phyloP scores from a whole-genome alignment of 257 asterid species.

The Gynochthodes officinalis region DNA sequence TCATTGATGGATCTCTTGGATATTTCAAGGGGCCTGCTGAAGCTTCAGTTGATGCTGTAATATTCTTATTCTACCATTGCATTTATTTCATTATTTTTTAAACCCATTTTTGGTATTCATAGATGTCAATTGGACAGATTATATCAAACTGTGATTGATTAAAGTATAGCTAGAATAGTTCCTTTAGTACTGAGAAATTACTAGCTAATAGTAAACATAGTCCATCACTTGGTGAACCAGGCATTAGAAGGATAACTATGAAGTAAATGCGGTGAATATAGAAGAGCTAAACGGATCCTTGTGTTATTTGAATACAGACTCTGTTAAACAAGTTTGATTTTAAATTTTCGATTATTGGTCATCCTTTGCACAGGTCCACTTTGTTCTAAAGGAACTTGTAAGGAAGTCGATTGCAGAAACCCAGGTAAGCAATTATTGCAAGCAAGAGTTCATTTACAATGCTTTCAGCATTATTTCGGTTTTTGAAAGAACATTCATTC shows the following conservation, averaged over 20 bases:
- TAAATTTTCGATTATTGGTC: background rate
- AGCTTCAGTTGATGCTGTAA: slow-evolving; percentile 97
- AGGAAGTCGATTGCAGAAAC: slow-evolving; percentile 84
- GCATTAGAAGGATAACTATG: background rate
- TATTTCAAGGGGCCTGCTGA: slow-evolving; percentile 95
- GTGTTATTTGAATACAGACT: background rate
- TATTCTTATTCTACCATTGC: slow-evolving; percentile 15
- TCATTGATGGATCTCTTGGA: slow-evolving; percentile 93
- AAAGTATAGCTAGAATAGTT: too few relatives aligned
- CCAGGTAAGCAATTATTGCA: slow-evolving; percentile 41
- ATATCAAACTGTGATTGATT: background rate
- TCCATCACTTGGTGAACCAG: background rate
- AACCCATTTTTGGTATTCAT: background rate
- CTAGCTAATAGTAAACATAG: too few relatives aligned
- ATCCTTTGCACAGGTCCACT: slow-evolving; percentile 62
- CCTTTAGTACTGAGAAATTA: background rate
- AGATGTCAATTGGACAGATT: background rate
- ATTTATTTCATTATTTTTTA: background rate
- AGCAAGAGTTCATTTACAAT: background rate
- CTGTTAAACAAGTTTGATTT: background rate
- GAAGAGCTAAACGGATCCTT: background rate
- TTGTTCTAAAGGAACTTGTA: slow-evolving; percentile 85
- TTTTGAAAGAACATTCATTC: background rate
- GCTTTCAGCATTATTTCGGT: background rate
- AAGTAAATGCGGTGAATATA: background rate